Conservation (phyloP, 768 basidiomycete species). For the Zangia roseola region DNA sequence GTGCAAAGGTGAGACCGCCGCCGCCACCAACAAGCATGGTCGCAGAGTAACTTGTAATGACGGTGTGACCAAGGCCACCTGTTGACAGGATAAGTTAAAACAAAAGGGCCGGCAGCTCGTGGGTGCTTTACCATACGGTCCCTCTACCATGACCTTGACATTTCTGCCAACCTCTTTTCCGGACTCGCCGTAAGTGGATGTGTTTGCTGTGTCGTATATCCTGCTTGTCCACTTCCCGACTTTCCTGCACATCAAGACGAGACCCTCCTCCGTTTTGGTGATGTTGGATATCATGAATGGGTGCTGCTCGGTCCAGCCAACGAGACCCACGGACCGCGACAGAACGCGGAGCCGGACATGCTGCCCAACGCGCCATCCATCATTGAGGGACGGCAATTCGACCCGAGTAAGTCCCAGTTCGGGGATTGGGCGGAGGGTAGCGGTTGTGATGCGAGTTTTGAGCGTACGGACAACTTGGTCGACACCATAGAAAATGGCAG, state of each 20-base stretch:
- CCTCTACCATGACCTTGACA: slow-evolving; percentile 48
- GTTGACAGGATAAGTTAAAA: not conserved
- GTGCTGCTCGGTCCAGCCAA: slow-evolving; percentile 64
- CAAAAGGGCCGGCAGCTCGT: no score
- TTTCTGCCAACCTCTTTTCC: slow-evolving; percentile 24
- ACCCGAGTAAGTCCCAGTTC: slow-evolving; percentile 65
- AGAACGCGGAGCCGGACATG: slow-evolving; percentile 72
- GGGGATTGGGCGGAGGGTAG: slow-evolving; percentile 59
- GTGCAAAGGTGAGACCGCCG: slow-evolving; percentile 71
- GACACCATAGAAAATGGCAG: slow-evolving; percentile 49
- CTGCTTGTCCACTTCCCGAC: slow-evolving; percentile 62
- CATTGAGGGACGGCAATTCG: slow-evolving; percentile 57
- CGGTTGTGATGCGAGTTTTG: slow-evolving; percentile 65
- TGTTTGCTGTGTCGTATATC: slow-evolving; percentile 52
- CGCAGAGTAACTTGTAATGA: slow-evolving; percentile 64
- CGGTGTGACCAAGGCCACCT: slow-evolving; percentile 61
- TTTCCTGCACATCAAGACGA: slow-evolving; percentile 67
- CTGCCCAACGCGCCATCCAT: slow-evolving; percentile 84
- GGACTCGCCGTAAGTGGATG: slow-evolving; percentile 31
- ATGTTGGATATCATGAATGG: slow-evolving; percentile 82
- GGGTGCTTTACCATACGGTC: slow-evolving; percentile 47
- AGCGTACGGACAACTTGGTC: slow-evolving; percentile 60
- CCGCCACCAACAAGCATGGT: slow-evolving; percentile 72
- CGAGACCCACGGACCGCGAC: slow-evolving; percentile 51
- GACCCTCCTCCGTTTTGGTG: slow-evolving; percentile 51